Base-by-base conservation (phyloP, 345 rosid species). In the Eucalyptus tenuipes region DNA sequence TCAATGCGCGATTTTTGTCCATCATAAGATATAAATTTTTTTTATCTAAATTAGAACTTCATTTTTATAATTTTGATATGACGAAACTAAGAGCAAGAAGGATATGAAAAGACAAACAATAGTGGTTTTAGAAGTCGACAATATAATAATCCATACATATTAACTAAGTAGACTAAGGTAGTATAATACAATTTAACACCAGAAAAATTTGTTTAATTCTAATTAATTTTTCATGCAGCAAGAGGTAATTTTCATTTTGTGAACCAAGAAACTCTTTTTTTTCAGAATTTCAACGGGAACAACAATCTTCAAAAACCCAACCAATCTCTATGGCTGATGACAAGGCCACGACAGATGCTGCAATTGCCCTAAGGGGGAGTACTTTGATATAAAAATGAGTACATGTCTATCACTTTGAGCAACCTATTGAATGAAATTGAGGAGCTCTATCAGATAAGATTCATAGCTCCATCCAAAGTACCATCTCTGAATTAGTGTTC, bases 401-500 rank as follows among this genome's bases (percentile, higher is more conserved):
- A n/a, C 37, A 15, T 7, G 17, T n/a, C 75, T 31, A n/a, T 64
- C 75, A 3, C 75, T 64, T 64, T 64, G 75, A 64, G 75, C 75
- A 64, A 14, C 75, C 75, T 15, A 64, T 64, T 64, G 75, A n/a
- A 64, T 42, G 85, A 40, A 81, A 81, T 81, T 20, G 44, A n/a
- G 75, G 37, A 14, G 75, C 75, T 64, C 75, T n/a, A n/a, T 64
- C 40, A n/a, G 75, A n/a, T 64, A 64, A 64, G 40, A 64, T 64
- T 15, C 75, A 64, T 64, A 64, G 86, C 88, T 25, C 89, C 91
- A 86, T 45, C 90, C 89, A 48, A 80, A 88, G 37, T 85, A 87
- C 59, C 86, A 37, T 87, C 87, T 88, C 20, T 86, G 90, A 91
- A 91, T 89, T 86, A 88, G 90, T 89, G 91, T 59, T 86, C 85